These are phyloP conservation scores for Colletotrichum sp. DNA, from an alignment of 2,329 filamentous ascomycete genomes.

Conservation along the genomic window DNA sequence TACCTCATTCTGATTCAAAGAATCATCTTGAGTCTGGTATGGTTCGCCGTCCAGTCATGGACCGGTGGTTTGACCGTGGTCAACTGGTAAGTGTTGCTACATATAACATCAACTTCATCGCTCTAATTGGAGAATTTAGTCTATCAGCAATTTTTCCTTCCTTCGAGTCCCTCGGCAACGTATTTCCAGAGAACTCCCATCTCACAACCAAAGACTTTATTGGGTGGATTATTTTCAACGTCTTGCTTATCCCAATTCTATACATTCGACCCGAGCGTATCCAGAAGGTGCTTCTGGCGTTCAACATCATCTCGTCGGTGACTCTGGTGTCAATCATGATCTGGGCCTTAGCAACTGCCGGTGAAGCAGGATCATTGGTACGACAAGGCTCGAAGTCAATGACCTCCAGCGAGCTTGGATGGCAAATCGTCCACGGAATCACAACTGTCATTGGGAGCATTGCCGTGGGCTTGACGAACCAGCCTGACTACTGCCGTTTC, in stretches of 20 bases:
- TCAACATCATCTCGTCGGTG: slow-evolving; percentile 34
- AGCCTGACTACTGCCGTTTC: slow-evolving; percentile 49
- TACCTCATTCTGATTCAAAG: slow-evolving; percentile 42
- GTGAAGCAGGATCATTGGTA: slow-evolving; percentile 32
- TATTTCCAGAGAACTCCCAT: slow-evolving; percentile 25
- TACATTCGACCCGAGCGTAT: slow-evolving; percentile 47
- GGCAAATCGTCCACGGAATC: slow-evolving; percentile 41
- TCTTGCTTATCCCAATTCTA: slow-evolving; percentile 40
- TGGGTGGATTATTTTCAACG: slow-evolving; percentile 33
- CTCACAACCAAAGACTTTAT: slow-evolving; percentile 31
- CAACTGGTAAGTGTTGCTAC: background rate
- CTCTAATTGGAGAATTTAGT: slow-evolving; percentile 8
- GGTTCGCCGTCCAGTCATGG: slow-evolving; percentile 40
- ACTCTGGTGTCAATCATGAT: slow-evolving; percentile 38
- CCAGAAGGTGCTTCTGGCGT: slow-evolving; percentile 30
- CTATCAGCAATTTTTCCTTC: slow-evolving; percentile 30
- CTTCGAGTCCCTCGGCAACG: slow-evolving; percentile 28
- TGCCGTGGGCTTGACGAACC: slow-evolving; percentile 49
- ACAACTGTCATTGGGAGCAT: slow-evolving; percentile 47
- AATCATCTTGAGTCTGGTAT: slow-evolving; percentile 42
- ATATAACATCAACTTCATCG: no score
- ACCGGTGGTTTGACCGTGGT: slow-evolving; percentile 28
- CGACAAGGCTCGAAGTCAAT: slow-evolving; percentile 18
- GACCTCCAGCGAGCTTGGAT: slow-evolving; percentile 32
- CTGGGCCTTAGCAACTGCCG: slow-evolving; percentile 36